Conservation (phyloP, 139 green algal species). For the Nannochloris sp. region DNA sequence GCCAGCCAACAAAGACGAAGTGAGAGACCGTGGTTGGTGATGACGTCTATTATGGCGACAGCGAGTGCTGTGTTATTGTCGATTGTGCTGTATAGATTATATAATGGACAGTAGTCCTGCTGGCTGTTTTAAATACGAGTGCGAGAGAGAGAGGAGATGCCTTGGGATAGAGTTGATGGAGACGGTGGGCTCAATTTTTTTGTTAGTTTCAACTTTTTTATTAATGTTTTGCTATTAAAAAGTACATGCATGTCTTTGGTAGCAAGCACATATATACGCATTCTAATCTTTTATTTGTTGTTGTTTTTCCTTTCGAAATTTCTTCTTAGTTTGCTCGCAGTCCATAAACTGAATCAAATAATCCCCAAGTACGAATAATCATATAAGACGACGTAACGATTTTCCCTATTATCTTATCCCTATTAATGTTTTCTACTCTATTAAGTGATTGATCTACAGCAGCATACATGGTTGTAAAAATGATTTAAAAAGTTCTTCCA, state of each 20-base stretch:
- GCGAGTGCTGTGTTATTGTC: conserved; percentile 57
- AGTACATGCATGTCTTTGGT: too few relatives aligned
- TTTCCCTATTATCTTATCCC: too few relatives aligned
- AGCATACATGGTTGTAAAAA: too few relatives aligned
- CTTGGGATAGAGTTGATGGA: too few relatives aligned
- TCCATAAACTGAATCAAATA: too few relatives aligned
- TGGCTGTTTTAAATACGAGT: background rate
- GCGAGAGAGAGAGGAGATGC: too few relatives aligned
- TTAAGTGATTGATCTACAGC: too few relatives aligned
- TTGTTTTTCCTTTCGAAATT: background rate
- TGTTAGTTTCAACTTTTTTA: background rate
- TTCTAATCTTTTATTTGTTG: background rate
- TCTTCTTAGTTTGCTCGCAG: too few relatives aligned
- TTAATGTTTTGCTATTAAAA: background rate
- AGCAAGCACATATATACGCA: too few relatives aligned
- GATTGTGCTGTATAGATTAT: conserved; percentile 52
- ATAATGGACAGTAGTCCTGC: background rate
- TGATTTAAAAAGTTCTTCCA: background rate
- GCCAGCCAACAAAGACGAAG: conserved; percentile 27
- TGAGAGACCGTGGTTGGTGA: conserved; percentile 61
- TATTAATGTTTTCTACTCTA: too few relatives aligned
- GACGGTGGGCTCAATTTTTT: background rate
- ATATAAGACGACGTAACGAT: too few relatives aligned
- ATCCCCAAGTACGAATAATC: too few relatives aligned
- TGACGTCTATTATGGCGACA: conserved; percentile 55